A percentile compares a stretch with the other conserved stretches of the same genome.
phyloP scores from a whole-genome alignment of 2,329 filamentous ascomycete genomes.

The Didymosphaeria variabile region DNA sequence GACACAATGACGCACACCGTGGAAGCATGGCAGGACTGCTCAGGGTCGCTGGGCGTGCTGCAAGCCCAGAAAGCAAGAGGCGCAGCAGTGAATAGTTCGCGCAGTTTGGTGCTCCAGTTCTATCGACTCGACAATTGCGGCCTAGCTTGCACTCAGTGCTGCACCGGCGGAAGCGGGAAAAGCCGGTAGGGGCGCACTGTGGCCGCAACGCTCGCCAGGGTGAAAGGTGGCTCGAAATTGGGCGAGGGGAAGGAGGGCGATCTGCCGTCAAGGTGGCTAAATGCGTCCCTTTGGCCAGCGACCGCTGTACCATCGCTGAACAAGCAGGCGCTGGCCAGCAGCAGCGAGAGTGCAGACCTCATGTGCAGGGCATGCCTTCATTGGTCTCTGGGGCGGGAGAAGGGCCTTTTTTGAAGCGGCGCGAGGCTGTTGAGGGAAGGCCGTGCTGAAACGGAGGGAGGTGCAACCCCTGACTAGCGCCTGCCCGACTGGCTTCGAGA shows the following conservation, averaged over 20 bases:
- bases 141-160: slow-evolving; percentile 2
- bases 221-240: slow-evolving; percentile 31
- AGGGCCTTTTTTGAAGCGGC: slow-evolving; percentile 19
- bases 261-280: slow-evolving; percentile 33
- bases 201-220: slow-evolving; percentile 8
- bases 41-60: background rate
- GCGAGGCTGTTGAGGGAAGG: slow-evolving; percentile 25
- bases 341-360: slow-evolving; percentile 2
- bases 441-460: slow-evolving; percentile 40
- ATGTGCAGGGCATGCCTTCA: slow-evolving; percentile 13
- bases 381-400: slow-evolving; percentile 19
- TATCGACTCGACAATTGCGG: background rate
- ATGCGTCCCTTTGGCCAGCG: slow-evolving; percentile 22
- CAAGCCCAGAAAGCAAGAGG: background rate
- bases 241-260: slow-evolving; percentile 26
- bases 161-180: slow-evolving; percentile 9
- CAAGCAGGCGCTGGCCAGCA: slow-evolving; percentile 7
- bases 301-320: slow-evolving; percentile 3
- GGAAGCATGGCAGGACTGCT: background rate
- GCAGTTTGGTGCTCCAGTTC: background rate
- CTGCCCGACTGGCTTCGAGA: slow-evolving; percentile 25
- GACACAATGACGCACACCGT: background rate
- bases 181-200: slow-evolving; percentile 4
- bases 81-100: slow-evolving; percentile 2
- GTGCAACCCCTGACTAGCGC: slow-evolving; percentile 29